phyloP scores from a whole-genome alignment of 169 alveolate genomes.

The Cryptosporidium ryanae region DNA sequence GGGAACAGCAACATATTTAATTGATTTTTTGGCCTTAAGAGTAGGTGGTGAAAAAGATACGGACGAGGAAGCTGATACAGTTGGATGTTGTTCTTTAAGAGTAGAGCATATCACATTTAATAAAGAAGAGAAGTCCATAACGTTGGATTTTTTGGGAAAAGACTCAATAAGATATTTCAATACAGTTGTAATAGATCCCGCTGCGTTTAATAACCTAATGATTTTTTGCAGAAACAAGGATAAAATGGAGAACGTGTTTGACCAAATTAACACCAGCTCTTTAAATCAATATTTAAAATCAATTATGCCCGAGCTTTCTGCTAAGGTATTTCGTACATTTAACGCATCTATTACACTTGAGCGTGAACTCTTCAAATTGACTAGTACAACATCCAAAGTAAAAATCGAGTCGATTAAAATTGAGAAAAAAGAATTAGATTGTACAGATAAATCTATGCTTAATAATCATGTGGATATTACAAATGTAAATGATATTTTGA shows the following conservation, averaged over 20 bases:
- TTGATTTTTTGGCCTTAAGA: slow-evolving; percentile 98
- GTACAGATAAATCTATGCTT: background rate
- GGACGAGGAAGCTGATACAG: slow-evolving; percentile 99
- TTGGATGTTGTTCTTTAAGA: slow-evolving; percentile 98
- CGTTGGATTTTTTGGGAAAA: slow-evolving; percentile 96
- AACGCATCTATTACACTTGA: slow-evolving; percentile 98
- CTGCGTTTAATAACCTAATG: slow-evolving; percentile 85
- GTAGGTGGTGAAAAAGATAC: slow-evolving; percentile 99
- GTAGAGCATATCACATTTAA: slow-evolving; percentile 94
- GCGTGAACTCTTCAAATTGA: slow-evolving; percentile 86
- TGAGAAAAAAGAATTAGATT: slow-evolving; percentile 1
- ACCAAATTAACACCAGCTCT: slow-evolving; percentile 82
- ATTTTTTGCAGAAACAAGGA: slow-evolving; percentile 89
- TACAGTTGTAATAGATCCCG: slow-evolving; percentile 89
- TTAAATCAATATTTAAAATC: slow-evolving; percentile 95
- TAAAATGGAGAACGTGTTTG: slow-evolving; percentile 92
- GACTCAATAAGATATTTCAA: slow-evolving; percentile 97
- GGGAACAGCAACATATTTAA: slow-evolving; percentile 98
- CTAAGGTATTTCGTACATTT: slow-evolving; percentile 99
- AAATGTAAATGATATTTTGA: slow-evolving; percentile 88
- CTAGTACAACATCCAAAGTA: slow-evolving; percentile 9
- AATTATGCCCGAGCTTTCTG: slow-evolving; percentile 97
- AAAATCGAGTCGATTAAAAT: background rate
- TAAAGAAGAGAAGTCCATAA: slow-evolving; percentile 79
- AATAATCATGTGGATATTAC: slow-evolving; percentile 79